Evolutionary conservation across 306 rosid genomes (phyloP).

Genomic region (Vachellia pachyceras): DNA sequence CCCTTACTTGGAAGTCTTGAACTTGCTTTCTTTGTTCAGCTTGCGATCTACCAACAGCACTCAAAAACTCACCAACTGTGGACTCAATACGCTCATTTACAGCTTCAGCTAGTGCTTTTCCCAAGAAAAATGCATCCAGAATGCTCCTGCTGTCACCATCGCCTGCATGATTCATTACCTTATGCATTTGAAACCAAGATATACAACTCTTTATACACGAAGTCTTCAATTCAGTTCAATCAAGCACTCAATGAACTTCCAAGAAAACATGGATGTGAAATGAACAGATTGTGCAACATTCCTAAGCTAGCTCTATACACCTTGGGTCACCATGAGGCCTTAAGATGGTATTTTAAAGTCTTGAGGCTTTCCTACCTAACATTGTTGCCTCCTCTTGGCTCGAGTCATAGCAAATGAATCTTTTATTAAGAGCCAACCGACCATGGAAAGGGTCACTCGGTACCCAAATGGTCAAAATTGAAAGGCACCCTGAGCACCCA

Average conservation of each 20-base stretch:
- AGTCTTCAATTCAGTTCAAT: constrained; percentile 9
- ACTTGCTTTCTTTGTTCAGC: constrained; percentile 91
- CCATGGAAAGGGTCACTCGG: neutral
- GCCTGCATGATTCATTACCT: constrained; percentile 54
- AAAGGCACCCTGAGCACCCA: neutral
- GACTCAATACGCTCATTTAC: constrained; percentile 91
- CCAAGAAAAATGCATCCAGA: constrained; percentile 94
- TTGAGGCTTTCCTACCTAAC: neutral
- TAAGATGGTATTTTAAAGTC: neutral
- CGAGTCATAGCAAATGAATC: neutral
- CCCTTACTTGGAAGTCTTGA: constrained; percentile 75
- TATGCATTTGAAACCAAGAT: constrained; percentile 4
- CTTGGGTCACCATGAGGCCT: neutral
- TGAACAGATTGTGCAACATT: neutral
- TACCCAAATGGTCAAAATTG: neutral
- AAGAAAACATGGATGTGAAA: neutral
- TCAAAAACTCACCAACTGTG: constrained; percentile 76
- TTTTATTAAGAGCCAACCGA: neutral
- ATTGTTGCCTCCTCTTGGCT: neutral
- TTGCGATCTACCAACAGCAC: constrained; percentile 85
- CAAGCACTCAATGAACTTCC: constrained; percentile 12
- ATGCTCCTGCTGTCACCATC: constrained; percentile 75
- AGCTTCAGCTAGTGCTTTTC: constrained; percentile 94
- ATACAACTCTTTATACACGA: neutral
- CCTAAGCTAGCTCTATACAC: constrained; percentile 1